Base-by-base conservation (phyloP, 305 asterid species). In the Vinca major region DNA sequence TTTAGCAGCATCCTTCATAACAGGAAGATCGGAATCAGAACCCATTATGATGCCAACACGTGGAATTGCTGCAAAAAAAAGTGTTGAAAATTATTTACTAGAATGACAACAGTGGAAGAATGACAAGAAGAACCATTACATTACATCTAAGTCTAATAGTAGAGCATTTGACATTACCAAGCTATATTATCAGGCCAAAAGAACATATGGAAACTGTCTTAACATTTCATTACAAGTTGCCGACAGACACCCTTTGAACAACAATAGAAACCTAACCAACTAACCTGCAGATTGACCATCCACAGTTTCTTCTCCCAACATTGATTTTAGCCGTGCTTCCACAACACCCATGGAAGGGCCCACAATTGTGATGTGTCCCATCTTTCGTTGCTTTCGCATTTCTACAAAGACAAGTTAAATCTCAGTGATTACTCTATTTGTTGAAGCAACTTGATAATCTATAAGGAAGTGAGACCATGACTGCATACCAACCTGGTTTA, bases 1-100 rank as follows among this genome's bases (percentile, higher is more conserved):
- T 78, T 88, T 86, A 17, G 92, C 96, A 67, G 98, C 98, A 5
- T 92, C 96, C 83, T 87, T 88, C 98, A 90, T 90, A 60, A 92
- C 98, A 68, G 98, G 97, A 77, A 90, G 96, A 86, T 92, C 98
- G 3, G 98, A 92, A 81, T 92, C 97, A 49, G 97, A 90, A 54
- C 98, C 98, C 98, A 92, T 90, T 72, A 92, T 92, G 80, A 92
- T 90, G 71, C 95, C 97, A 66, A 92, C 98, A 44, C 95, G 89
- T 70, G 98, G 89, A 63, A 77, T 51, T 55, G 43, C 95, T 90
- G 86, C 80, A 26, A 26, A 78, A 55, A 53, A 67, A 64, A 50
- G 65, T 65, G n/a, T n/a, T 61, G 12, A 17, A 61, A 39, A 61
- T 16, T 61, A 44, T 61, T 41, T 12, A 37, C 26, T 37, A 61